phyloP scores from a whole-genome alignment of 1,284 basidiomycete species.

The Athelia sp. region DNA sequence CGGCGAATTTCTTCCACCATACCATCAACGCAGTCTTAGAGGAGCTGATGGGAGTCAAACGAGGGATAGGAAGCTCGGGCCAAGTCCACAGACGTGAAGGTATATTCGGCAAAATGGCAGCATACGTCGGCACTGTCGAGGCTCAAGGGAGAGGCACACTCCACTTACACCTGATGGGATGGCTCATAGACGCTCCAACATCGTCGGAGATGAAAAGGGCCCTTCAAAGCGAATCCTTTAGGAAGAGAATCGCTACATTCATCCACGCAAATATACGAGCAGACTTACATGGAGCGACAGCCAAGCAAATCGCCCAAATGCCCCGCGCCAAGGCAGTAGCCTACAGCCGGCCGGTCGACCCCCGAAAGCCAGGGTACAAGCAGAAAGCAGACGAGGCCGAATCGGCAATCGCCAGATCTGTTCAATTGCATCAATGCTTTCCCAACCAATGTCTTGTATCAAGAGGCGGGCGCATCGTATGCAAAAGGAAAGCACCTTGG shows the following conservation, averaged over 20 bases:
- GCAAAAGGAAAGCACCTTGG: slow-evolving; percentile 33
- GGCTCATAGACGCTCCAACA: slow-evolving; percentile 5
- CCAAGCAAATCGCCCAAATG: background rate
- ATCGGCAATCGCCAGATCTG: background rate
- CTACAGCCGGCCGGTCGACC: background rate
- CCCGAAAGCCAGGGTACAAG: background rate
- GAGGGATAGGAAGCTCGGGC: background rate
- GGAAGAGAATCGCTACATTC: background rate
- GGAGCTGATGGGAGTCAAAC: slow-evolving; percentile 26
- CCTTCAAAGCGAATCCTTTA: background rate
- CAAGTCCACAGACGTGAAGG: slow-evolving; percentile 6
- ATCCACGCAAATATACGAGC: background rate
- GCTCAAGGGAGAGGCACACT: slow-evolving; percentile 17
- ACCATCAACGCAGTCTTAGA: slow-evolving; percentile 26
- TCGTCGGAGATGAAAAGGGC: background rate
- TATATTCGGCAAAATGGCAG: slow-evolving; percentile 9
- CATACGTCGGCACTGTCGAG: slow-evolving; percentile 17
- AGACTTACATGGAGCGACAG: background rate
- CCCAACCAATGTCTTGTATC: background rate
- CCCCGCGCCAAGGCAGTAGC: background rate
- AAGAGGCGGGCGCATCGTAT: slow-evolving; percentile 7
- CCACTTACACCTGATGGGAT: slow-evolving; percentile 16
- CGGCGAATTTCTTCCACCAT: slow-evolving; percentile 34
- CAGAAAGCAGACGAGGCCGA: background rate
- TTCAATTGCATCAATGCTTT: background rate